These are phyloP conservation scores for Microstegium vimineum DNA, from an alignment of 176 grass and related monocot species.

Conservation along the genomic window DNA sequence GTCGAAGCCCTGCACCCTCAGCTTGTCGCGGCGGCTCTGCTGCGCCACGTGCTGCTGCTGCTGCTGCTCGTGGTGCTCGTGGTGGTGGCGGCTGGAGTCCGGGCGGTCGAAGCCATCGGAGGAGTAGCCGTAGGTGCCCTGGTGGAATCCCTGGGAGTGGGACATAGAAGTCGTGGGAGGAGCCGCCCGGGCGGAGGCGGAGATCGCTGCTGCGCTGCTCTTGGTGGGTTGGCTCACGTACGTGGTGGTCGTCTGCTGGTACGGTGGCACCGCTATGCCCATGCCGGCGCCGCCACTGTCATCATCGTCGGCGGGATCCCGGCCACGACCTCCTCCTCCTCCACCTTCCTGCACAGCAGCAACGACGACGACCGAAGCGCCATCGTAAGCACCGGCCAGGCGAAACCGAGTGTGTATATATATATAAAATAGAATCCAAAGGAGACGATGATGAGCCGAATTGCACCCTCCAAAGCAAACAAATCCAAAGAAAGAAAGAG, in stretches of 20 bases:
- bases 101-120: slow-evolving; percentile 51
- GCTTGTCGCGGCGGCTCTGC: slow-evolving; percentile 90
- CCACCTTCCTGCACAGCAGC: slow-evolving; percentile 15
- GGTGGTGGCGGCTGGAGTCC: slow-evolving; percentile 35
- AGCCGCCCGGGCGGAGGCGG: slow-evolving; percentile 18
- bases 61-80: slow-evolving; percentile 35
- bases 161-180: slow-evolving; percentile 70
- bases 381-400: neutral
- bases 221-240: slow-evolving; percentile 26
- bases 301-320: slow-evolving; percentile 47
- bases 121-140: slow-evolving; percentile 69
- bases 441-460: neutral
- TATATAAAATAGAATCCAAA: neutral
- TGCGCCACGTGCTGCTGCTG: slow-evolving; percentile 89
- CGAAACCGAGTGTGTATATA: neutral
- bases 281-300: slow-evolving; percentile 62
- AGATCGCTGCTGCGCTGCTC: slow-evolving; percentile 23
- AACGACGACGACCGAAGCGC: no score
- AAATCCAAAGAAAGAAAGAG: neutral
- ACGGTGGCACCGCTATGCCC: slow-evolving; percentile 80
- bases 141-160: slow-evolving; percentile 94
- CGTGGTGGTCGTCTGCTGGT: slow-evolving; percentile 41
- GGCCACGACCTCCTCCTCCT: slow-evolving; percentile 8
- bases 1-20: slow-evolving; percentile 83
- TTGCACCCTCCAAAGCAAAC: neutral